Evolutionary conservation across 108 stramenopile genomes (phyloP), one percentile per base, ranked within the genome.

Genomic region (Skeletonema tropicum): DNA sequence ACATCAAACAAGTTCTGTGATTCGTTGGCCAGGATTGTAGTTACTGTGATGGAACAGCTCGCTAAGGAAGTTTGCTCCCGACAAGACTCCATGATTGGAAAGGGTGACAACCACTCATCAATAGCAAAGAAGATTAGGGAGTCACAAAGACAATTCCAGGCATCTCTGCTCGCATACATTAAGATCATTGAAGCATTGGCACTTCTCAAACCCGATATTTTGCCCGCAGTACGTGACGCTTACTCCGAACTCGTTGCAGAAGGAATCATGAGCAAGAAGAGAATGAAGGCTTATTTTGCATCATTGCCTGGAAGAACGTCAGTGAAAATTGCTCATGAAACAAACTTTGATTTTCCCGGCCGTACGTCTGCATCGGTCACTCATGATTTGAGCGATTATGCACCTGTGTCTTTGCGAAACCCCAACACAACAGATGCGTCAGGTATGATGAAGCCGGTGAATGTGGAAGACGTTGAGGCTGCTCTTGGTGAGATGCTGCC

Each of bases 241-340:
- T 96, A 96, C 59, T 83, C 92, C 0, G 91, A 94, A 55, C 86
- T 92, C 74, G 95, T 96, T 14, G 87, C 92, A 6, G 91, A 92
- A 71, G 92, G 94, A 12, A 92, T 96, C 61, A 77, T 93, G 70
- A 93, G 92, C 87, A 93, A 93, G 67, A 96, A 94, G 57, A 68
- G 90, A 63, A 90, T 92, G 89, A 96, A 93, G 70, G 88, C 85
- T 3, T 96, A 96, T 63, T 96, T 96, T 70, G 88, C 90, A 60
- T 88, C 91, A 19, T 70, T 93, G 13, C 92, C 92, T 2, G 90
- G 89, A 70, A 92, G 86, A 66, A 92, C 89, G 63, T 74, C 87
- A 15, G 91, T 90, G 36, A 86, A 92, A 61, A 60, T 79, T 11
- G 79, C 79, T 1, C 71, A 77, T 23, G 82, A 78, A 26, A 66